A percentile compares a stretch with the other conserved stretches of the same genome.
Conservation (phyloP, 768 basidiomycete genomes). For the Pulveroboletus ravenelii region DNA sequence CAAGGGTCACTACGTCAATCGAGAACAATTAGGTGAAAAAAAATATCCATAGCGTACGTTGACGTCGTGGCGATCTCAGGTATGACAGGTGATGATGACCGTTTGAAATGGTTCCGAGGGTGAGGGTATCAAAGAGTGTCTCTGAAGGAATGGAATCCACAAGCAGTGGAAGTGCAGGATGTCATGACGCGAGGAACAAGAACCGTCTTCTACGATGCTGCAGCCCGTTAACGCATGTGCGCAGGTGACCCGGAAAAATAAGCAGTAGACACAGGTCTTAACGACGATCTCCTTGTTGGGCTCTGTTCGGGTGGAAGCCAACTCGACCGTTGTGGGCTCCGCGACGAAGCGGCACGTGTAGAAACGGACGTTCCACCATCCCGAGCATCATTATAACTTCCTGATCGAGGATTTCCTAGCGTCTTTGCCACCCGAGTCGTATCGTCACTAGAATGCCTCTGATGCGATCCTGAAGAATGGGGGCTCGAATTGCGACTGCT, state of each 20-base stretch:
- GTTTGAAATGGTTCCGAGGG: slow-evolving; percentile 12
- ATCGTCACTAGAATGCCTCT: slow-evolving; percentile 32
- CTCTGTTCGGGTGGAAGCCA: slow-evolving; percentile 21
- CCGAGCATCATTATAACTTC: slow-evolving; percentile 17
- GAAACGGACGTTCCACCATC: slow-evolving; percentile 8
- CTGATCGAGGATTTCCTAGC: slow-evolving; percentile 7
- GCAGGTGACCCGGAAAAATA: slow-evolving; percentile 11
- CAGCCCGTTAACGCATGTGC: slow-evolving; percentile 16
- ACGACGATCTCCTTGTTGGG: slow-evolving; percentile 8
- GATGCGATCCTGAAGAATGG: slow-evolving; percentile 20
- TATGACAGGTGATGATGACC: slow-evolving; percentile 16
- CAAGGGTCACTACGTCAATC: slow-evolving; percentile 1
- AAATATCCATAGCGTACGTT: slow-evolving; percentile 22
- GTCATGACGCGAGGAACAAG: neutral
- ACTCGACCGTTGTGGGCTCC: slow-evolving; percentile 20
- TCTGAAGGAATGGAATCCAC: slow-evolving; percentile 16
- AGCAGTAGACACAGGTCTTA: slow-evolving; percentile 14
- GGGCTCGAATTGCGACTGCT: slow-evolving; percentile 17
- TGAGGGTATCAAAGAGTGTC: slow-evolving; percentile 29
- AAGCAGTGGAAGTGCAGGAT: slow-evolving; percentile 9
- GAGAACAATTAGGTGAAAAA: slow-evolving; percentile 17
- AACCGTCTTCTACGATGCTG: slow-evolving; percentile 17
- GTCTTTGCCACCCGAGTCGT: slow-evolving; percentile 12
- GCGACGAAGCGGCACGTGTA: slow-evolving; percentile 7
- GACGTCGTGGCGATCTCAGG: slow-evolving; percentile 10